Evolutionary conservation across 495 filamentous ascomycete genomes (phyloP).

Genomic region (Friedmanniomyces simplex): DNA sequence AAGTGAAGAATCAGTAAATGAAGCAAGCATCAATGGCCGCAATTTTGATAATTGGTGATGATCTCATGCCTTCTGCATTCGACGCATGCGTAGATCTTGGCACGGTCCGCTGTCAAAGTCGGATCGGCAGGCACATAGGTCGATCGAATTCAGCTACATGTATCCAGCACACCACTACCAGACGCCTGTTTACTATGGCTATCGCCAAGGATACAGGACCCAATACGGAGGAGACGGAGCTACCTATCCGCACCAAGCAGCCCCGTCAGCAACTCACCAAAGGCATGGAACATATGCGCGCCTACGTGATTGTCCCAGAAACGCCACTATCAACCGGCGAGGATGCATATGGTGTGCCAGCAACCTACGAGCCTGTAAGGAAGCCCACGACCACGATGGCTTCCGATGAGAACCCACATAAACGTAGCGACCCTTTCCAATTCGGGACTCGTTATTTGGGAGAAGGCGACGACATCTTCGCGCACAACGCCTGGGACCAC

Average conservation of each 20-base stretch:
- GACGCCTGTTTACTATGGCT: not conserved
- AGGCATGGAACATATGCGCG: constrained; percentile 36
- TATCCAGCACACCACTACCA: not conserved
- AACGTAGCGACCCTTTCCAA: constrained; percentile 83
- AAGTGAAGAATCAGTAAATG: too few species aligned
- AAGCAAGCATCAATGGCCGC: too few species aligned
- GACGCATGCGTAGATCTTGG: not conserved
- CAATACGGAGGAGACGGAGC: not conserved
- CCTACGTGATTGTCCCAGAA: constrained; percentile 27
- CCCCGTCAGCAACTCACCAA: constrained; percentile 30
- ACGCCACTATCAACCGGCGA: constrained; percentile 13
- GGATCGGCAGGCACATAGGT: constrained; percentile 3
- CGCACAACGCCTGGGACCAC: constrained; percentile 98
- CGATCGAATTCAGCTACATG: not conserved
- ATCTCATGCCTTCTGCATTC: not conserved
- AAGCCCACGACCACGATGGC: constrained; percentile 18
- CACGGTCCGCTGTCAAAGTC: not conserved
- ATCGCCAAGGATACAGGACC: not conserved
- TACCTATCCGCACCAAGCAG: constrained; percentile 15
- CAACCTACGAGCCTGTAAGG: constrained; percentile 32
- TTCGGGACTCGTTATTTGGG: constrained; percentile 84
- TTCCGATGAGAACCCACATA: constrained; percentile 35
- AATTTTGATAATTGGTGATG: too few species aligned
- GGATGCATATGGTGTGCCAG: constrained; percentile 38
- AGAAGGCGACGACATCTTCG: constrained; percentile 74